Conservation (phyloP, 2,329 filamentous ascomycete genomes). For the Penicillium freii region DNA sequence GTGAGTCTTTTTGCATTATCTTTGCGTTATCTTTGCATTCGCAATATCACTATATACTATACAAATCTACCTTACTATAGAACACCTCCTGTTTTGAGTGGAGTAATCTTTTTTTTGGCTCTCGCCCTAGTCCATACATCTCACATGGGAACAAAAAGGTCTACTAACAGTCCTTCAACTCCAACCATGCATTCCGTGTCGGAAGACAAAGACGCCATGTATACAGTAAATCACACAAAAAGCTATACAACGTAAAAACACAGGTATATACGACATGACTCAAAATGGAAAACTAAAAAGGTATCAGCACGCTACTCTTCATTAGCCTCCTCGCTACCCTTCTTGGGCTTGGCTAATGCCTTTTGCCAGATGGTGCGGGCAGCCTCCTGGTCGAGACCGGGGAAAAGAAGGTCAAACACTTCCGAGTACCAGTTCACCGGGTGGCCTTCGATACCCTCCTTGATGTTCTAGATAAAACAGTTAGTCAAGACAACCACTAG, state of each 20-base stretch:
- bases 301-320: slow-evolving; percentile 25
- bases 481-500: slow-evolving; percentile 19
- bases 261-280: slow-evolving; percentile 17
- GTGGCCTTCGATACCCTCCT: slow-evolving; percentile 87
- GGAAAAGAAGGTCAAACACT: slow-evolving; percentile 89
- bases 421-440: slow-evolving; percentile 92
- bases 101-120: slow-evolving; percentile 13
- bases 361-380: slow-evolving; percentile 73
- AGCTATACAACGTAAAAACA: slow-evolving; percentile 18
- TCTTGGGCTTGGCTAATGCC: slow-evolving; percentile 57
- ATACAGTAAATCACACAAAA: slow-evolving; percentile 22
- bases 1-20: neutral
- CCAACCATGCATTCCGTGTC: slow-evolving; percentile 36
- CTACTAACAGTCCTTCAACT: slow-evolving; percentile 23
- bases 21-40: neutral
- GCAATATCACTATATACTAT: neutral
- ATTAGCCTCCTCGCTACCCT: slow-evolving; percentile 33
- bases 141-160: slow-evolving; percentile 11
- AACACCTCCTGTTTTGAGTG: slow-evolving; percentile 5
- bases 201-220: slow-evolving; percentile 32
- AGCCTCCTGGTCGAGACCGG: slow-evolving; percentile 68
- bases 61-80: neutral
- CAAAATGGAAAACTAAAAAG: slow-evolving; percentile 10
- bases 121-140: slow-evolving; percentile 3
- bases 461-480: slow-evolving; percentile 74